phyloP scores from a whole-genome alignment of 345 rosid genomes.

The Eucalyptus tenuipes region DNA sequence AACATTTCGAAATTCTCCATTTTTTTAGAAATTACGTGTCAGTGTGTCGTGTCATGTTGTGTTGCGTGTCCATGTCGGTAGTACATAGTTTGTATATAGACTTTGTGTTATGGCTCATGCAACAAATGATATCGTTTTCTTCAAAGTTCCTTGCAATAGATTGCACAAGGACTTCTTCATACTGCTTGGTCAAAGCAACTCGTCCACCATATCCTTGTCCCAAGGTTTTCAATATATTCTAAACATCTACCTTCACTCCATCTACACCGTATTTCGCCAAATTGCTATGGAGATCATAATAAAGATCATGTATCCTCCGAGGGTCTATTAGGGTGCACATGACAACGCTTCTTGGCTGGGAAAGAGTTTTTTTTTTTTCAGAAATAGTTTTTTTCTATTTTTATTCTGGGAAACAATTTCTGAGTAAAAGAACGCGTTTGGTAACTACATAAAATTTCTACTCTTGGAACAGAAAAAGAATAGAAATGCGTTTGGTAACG shows the following conservation, averaged over 20 bases:
- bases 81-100: conserved; percentile 10
- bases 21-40: too few relatives aligned
- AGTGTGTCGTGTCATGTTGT: rapidly evolving
- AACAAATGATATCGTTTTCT: conserved; percentile 32
- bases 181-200: conserved; percentile 32
- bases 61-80: rapidly evolving
- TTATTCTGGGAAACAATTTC: too few relatives aligned
- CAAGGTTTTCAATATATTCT: conserved; percentile 35
- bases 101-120: conserved; percentile 33
- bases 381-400: too few relatives aligned
- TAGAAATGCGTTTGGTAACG: too few relatives aligned
- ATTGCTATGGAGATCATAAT: conserved; percentile 36
- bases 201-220: conserved; percentile 44
- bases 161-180: conserved; percentile 41
- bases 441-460: too few relatives aligned
- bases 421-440: too few relatives aligned
- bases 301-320: conserved; percentile 15
- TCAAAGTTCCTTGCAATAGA: conserved; percentile 33
- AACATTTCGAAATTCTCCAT: rapidly evolving
- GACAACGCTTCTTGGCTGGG: too few relatives aligned
- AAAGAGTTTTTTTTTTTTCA: too few relatives aligned
- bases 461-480: too few relatives aligned
- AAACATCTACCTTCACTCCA: conserved; percentile 48
- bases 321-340: conserved; percentile 36
- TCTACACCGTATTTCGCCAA: conserved; percentile 21